Evolutionary conservation across 768 basidiomycete species (phyloP).

Genomic region (Collybiopsis confluens): DNA sequence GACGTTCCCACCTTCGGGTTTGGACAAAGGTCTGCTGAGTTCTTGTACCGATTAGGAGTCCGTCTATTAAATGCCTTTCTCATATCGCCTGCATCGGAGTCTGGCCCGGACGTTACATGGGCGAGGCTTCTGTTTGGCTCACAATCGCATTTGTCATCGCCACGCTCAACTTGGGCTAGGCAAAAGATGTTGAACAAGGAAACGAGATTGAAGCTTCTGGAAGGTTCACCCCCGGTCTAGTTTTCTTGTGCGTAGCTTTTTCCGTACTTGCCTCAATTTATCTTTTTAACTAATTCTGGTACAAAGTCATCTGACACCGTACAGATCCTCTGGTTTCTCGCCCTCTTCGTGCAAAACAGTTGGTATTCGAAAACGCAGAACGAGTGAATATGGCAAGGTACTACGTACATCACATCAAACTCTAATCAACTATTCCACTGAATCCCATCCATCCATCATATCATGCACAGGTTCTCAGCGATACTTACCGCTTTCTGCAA

Average conservation of each 20-base stretch:
- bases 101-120: constrained; percentile 2
- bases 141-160: background rate
- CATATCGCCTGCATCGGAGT: background rate
- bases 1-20: constrained; percentile 10
- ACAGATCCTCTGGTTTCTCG: background rate
- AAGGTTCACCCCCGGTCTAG: background rate
- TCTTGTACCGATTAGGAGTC: no score
- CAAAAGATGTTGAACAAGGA: background rate
- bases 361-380: background rate
- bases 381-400: no score
- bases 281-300: background rate
- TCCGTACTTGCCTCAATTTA: background rate
- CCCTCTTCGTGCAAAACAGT: background rate
- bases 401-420: no score
- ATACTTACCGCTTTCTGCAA: no score
- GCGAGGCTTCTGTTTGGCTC: constrained; percentile 2
- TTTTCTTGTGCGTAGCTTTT: background rate
- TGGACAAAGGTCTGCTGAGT: constrained; percentile 12
- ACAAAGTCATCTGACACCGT: background rate
- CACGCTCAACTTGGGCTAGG: background rate
- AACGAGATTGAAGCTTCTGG: background rate
- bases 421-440: no score
- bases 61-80: background rate
- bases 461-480: no score
- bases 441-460: no score